Conservation (phyloP, 2,329 filamentous ascomycete genomes). For the Ophiostoma quercus region DNA sequence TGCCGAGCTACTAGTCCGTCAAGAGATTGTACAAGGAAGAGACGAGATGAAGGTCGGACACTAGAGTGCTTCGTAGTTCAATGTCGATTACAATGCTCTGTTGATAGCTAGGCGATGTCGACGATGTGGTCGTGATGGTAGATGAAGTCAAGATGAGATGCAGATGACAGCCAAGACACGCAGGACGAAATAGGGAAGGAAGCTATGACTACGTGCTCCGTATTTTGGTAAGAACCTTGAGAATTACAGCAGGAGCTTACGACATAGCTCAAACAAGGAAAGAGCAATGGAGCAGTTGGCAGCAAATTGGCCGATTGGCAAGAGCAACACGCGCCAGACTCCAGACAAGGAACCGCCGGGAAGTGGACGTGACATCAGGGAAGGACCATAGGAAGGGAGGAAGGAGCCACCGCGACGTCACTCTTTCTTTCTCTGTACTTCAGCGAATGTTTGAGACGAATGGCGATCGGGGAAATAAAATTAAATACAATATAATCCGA, state of each 20-base stretch:
- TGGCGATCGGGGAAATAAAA: background rate
- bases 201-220: background rate
- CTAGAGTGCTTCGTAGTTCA: background rate
- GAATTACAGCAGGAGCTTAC: background rate
- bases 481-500: background rate
- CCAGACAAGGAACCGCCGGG: background rate
- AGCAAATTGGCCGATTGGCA: background rate
- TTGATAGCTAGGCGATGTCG: background rate
- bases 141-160: slow-evolving; percentile 9
- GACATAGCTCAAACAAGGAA: background rate
- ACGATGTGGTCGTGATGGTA: background rate
- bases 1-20: background rate
- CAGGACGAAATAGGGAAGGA: background rate
- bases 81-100: background rate
- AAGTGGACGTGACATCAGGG: background rate
- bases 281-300: background rate
- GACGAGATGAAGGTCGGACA: background rate
- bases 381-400: background rate
- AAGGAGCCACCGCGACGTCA: slow-evolving; percentile 1
- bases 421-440: background rate
- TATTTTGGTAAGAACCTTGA: no score
- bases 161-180: background rate
- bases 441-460: background rate
- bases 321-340: background rate
- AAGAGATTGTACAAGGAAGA: background rate